Evolutionary conservation across 2,329 filamentous ascomycete genomes (phyloP).

Genomic region (Microdochium bolleyi): DNA sequence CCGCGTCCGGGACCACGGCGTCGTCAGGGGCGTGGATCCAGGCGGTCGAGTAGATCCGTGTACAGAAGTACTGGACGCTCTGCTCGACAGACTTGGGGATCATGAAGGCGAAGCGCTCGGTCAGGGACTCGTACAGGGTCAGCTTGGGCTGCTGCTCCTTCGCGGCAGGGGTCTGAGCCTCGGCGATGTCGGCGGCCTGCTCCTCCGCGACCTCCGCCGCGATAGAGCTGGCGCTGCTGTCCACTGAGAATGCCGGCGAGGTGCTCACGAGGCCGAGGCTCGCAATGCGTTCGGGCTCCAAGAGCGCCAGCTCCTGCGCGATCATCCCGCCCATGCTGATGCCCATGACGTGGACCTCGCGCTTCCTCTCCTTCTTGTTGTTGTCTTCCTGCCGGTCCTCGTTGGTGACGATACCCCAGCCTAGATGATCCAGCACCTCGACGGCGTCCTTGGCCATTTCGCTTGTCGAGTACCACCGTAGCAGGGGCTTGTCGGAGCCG

Average conservation of each 20-base stretch:
- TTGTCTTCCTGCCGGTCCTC: not conserved
- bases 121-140: not conserved
- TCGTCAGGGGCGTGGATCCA: slow-evolving; percentile 59
- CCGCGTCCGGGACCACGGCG: slow-evolving; percentile 36
- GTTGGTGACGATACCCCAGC: slow-evolving; percentile 14
- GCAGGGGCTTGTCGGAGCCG: slow-evolving; percentile 66
- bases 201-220: slow-evolving; percentile 54
- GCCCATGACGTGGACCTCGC: slow-evolving; percentile 59
- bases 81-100: slow-evolving; percentile 64
- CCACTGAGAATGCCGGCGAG: not conserved
- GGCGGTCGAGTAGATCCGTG: slow-evolving; percentile 54
- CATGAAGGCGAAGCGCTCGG: slow-evolving; percentile 36
- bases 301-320: slow-evolving; percentile 65
- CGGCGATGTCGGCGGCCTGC: slow-evolving; percentile 44
- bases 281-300: slow-evolving; percentile 42
- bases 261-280: slow-evolving; percentile 53
- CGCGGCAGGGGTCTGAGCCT: not conserved
- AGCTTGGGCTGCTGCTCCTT: not conserved
- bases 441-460: slow-evolving; percentile 77
- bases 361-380: slow-evolving; percentile 14
- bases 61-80: slow-evolving; percentile 56
- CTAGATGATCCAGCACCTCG: slow-evolving; percentile 50
- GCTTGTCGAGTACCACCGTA: slow-evolving; percentile 65
- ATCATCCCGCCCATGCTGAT: slow-evolving; percentile 91
- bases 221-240: slow-evolving; percentile 42